Conservation (phyloP, 2,329 filamentous ascomycete species). For the Aspergillus sp. region DNA sequence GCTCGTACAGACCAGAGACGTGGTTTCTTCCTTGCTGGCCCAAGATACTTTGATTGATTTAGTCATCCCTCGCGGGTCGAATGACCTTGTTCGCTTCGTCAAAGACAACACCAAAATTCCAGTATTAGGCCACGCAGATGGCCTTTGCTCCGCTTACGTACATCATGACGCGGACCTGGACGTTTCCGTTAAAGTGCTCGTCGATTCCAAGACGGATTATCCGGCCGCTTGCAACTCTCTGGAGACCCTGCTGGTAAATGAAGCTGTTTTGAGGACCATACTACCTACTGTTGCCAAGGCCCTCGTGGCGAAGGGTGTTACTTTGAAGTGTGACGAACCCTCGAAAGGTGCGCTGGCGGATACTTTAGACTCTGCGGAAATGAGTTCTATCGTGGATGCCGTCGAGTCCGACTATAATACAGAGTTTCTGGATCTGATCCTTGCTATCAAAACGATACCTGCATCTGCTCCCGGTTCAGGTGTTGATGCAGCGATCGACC, state of each 20-base stretch:
- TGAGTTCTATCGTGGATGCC: constrained; percentile 63
- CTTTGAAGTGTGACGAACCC: constrained; percentile 73
- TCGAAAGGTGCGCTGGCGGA: constrained; percentile 66
- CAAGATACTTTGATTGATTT: constrained; percentile 89
- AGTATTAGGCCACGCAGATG: constrained; percentile 93
- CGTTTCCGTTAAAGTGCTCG: constrained; percentile 73
- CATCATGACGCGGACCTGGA: constrained; percentile 72
- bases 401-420: constrained; percentile 75
- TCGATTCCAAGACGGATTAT: constrained; percentile 93
- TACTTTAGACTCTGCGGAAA: constrained; percentile 46
- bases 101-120: constrained; percentile 91
- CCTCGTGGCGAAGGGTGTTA: constrained; percentile 75
- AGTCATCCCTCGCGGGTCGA: constrained; percentile 88
- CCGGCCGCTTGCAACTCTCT: constrained; percentile 92
- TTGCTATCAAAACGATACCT: constrained; percentile 80
- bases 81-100: constrained; percentile 86
- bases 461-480: constrained; percentile 33
- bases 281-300: constrained; percentile 73
- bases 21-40: constrained; percentile 81
- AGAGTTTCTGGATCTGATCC: constrained; percentile 81
- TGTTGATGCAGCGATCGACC: constrained; percentile 71
- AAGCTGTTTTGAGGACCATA: constrained; percentile 65
- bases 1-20: constrained; percentile 89
- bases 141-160: constrained; percentile 84
- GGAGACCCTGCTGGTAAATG: constrained; percentile 88